Evolutionary conservation across 371 early-diverging fungal genomes (phyloP).

Genomic region (Mucor indicus): DNA sequence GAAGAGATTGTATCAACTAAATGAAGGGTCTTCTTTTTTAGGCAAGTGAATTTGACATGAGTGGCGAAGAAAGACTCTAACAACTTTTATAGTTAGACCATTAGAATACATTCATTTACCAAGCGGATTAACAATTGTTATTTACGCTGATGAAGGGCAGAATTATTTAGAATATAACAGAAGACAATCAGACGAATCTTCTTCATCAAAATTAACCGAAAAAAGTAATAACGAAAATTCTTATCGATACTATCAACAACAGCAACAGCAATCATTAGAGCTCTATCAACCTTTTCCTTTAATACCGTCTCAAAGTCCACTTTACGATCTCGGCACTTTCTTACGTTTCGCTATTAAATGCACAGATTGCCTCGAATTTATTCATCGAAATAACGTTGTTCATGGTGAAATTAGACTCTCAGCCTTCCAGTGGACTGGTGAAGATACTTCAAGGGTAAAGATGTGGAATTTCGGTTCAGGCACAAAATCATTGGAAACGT

Average conservation of each 20-base stretch:
- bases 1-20: constrained; percentile 32
- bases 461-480: constrained; percentile 42
- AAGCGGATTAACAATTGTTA: constrained; percentile 33
- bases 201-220: not conserved
- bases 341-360: constrained; percentile 44
- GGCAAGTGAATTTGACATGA: constrained; percentile 20
- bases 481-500: constrained; percentile 29
- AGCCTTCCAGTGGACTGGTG: constrained; percentile 40
- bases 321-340: constrained; percentile 41
- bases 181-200: constrained; percentile 9
- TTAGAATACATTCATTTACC: constrained; percentile 36
- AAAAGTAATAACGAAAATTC: not conserved
- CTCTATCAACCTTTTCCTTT: constrained; percentile 6
- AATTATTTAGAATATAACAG: constrained; percentile 13
- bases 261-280: no score
- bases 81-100: constrained; percentile 30
- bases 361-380: constrained; percentile 41
- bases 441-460: constrained; percentile 29
- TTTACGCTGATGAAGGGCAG: constrained; percentile 38
- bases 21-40: constrained; percentile 30
- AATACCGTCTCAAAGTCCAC: constrained; percentile 11
- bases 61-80: not conserved
- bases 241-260: no score
- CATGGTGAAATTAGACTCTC: constrained; percentile 42
- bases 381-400: constrained; percentile 37